Conservation (phyloP, 176 grass and related monocot genomes). For the Triticum monococcum region DNA sequence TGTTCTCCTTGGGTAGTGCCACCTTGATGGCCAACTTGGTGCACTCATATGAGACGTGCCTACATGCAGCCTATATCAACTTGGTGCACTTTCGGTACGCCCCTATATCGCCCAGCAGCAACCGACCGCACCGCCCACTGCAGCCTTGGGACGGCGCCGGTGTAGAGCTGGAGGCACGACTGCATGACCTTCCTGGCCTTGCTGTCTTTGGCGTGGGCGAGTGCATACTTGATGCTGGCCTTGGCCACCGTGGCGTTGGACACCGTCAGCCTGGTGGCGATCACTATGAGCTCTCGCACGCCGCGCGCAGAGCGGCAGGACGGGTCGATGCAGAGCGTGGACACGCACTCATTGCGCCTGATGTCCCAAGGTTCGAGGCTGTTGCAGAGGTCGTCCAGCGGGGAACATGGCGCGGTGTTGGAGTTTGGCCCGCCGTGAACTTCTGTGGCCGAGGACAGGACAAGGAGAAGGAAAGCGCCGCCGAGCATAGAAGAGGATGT, state of each 20-base stretch:
- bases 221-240: not conserved
- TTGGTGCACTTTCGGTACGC: conserved; percentile 1
- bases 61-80: conserved; percentile 16
- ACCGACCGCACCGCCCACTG: conserved; percentile 13
- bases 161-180: conserved; percentile 43
- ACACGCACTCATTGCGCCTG: not conserved
- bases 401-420: no score
- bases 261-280: not conserved
- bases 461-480: no score
- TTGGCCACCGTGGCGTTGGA: conserved; percentile 13
- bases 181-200: not conserved
- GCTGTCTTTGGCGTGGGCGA: not conserved
- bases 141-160: not conserved
- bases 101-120: not conserved
- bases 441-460: no score
- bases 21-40: not conserved
- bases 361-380: conserved; percentile 22
- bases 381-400: conserved; percentile 23
- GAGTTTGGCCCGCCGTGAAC: no score
- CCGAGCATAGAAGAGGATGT: no score
- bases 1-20: not conserved
- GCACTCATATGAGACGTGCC: not conserved
- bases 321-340: conserved; percentile 19
- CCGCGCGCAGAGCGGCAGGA: conserved; percentile 10
- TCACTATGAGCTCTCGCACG: conserved; percentile 3